These are phyloP conservation scores for Phaeophleospora eucalypticola DNA, from an alignment of 2,329 filamentous ascomycete genomes.

Conservation along the genomic window DNA sequence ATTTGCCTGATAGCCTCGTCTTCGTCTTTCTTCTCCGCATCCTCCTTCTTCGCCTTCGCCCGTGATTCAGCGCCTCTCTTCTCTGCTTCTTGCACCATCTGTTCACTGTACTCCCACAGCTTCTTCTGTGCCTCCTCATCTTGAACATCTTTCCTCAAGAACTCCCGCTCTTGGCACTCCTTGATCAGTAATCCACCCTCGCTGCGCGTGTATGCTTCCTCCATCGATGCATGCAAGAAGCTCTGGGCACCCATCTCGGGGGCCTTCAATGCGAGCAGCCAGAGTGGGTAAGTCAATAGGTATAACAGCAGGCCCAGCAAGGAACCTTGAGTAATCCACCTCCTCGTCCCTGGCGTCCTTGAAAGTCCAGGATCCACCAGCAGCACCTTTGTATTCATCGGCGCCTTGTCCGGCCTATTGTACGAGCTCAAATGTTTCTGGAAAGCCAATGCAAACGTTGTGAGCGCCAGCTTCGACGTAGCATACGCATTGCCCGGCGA, in stretches of 20 bases:
- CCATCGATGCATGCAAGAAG: constrained; percentile 81
- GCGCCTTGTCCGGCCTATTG: constrained; percentile 74
- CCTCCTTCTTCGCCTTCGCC: constrained; percentile 54
- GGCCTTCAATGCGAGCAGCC: constrained; percentile 86
- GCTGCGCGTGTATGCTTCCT: constrained; percentile 62
- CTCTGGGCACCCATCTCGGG: constrained; percentile 80
- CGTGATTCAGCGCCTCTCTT: constrained; percentile 67
- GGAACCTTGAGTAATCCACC: constrained; percentile 82
- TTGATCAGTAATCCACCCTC: constrained; percentile 73
- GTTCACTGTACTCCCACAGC: constrained; percentile 86
- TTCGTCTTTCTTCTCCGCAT: constrained; percentile 35
- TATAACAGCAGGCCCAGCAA: constrained; percentile 77
- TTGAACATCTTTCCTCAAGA: constrained; percentile 65
- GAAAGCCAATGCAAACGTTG: constrained; percentile 83
- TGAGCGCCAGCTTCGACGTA: constrained; percentile 65
- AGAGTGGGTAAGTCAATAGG: constrained; percentile 69
- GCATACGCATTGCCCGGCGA: constrained; percentile 46
- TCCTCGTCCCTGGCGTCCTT: constrained; percentile 79
- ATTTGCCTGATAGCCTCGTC: constrained; percentile 31
- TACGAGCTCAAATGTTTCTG: constrained; percentile 88
- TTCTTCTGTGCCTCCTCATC: constrained; percentile 78
- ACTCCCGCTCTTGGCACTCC: constrained; percentile 76
- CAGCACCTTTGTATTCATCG: constrained; percentile 77
- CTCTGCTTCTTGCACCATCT: constrained; percentile 75
- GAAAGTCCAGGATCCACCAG: constrained; percentile 82